Evolutionary conservation across 495 filamentous ascomycete species (phyloP).

Genomic region (Acidomyces sp.): DNA sequence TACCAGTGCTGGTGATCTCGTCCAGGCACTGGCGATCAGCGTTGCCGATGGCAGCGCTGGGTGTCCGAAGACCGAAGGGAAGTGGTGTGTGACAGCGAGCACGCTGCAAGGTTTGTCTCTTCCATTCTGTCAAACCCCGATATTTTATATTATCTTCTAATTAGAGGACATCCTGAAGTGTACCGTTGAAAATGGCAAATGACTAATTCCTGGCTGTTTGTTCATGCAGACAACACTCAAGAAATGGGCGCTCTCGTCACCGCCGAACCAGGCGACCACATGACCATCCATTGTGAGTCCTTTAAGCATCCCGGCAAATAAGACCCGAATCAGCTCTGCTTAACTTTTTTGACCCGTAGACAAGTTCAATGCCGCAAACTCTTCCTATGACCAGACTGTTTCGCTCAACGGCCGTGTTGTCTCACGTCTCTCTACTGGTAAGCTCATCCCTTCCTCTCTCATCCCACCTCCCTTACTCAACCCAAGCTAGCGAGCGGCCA

Average conservation of each 20-base stretch:
- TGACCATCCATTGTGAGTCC: slow-evolving; percentile 10
- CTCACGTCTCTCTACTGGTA: slow-evolving; percentile 30
- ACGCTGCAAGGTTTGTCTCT: slow-evolving; percentile 6
- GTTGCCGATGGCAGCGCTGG: slow-evolving; percentile 17
- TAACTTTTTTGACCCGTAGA: slow-evolving; percentile 23
- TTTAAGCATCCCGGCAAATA: neutral
- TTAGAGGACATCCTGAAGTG: too few relatives aligned
- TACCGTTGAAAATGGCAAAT: too few relatives aligned
- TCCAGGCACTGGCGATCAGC: slow-evolving; percentile 23
- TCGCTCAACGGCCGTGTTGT: slow-evolving; percentile 28
- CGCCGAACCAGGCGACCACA: slow-evolving; percentile 5
- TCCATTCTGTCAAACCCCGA: neutral
- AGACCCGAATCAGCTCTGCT: neutral
- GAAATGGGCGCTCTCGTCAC: neutral
- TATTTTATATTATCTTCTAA: too few relatives aligned
- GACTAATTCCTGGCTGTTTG: too few relatives aligned
- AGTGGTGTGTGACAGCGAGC: slow-evolving; percentile 21
- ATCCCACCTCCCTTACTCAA: too few relatives aligned
- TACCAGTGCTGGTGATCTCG: slow-evolving; percentile 30
- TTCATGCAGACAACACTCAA: too few relatives aligned
- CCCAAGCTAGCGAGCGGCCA: slow-evolving; percentile 25
- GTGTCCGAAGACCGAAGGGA: slow-evolving; percentile 22
- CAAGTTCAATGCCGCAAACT: slow-evolving; percentile 30
- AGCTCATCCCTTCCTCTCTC: neutral
- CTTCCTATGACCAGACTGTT: slow-evolving; percentile 33